These are phyloP conservation scores for Alternaria conjuncta DNA, from an alignment of 2,329 filamentous ascomycete species.

Conservation along the genomic window DNA sequence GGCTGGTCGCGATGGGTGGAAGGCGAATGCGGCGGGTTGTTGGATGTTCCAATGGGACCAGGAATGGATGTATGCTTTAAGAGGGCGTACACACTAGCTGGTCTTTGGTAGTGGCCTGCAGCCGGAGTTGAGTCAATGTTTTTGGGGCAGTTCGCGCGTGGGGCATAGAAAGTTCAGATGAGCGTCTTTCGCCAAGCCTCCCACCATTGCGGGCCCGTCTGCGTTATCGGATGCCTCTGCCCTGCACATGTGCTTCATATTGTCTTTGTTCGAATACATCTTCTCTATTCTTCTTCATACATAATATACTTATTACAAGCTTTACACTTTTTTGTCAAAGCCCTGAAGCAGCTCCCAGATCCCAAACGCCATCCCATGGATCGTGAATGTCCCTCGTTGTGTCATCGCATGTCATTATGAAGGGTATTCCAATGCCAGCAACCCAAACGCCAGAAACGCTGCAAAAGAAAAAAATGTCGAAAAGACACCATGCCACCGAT, in stretches of 20 bases:
- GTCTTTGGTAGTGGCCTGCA: not conserved
- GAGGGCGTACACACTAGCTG: not conserved
- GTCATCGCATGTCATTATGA: not conserved
- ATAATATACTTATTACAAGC: not conserved
- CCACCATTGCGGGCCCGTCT: conserved; percentile 1
- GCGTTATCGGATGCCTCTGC: conserved; percentile 19
- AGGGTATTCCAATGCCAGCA: not conserved
- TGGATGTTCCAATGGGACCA: not conserved
- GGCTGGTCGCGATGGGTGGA: not conserved
- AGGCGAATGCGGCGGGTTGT: not conserved
- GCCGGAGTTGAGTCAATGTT: conserved; percentile 3
- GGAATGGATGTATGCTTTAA: fast-evolving
- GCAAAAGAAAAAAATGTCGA: not conserved
- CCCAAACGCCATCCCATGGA: not conserved
- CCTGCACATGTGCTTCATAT: not conserved
- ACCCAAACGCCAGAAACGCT: not conserved
- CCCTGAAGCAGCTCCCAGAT: not conserved
- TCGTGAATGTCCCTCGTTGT: not conserved
- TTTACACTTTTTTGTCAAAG: not conserved
- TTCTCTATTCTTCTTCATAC: not conserved
- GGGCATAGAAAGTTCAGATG: conserved; percentile 24
- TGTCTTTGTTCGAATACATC: not conserved
- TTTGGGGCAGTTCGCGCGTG: conserved; percentile 1
- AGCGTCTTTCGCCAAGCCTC: conserved; percentile 33
- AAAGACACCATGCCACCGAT: not conserved